Evolutionary conservation across 2,329 filamentous ascomycete species (phyloP).

Genomic region (Trichophaea hybrida): DNA sequence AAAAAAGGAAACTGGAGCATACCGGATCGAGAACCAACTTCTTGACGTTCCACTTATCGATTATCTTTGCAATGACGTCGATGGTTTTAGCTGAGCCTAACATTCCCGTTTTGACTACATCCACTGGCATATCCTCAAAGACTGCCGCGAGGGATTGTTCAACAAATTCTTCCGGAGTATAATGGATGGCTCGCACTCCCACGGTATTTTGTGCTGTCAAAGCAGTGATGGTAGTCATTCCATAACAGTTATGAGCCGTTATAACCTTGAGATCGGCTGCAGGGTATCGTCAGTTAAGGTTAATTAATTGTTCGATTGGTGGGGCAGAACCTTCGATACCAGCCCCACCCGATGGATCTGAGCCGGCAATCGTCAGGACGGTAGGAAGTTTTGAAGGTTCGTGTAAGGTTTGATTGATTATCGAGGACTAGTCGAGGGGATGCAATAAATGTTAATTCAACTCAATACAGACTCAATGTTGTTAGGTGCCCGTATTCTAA

Average conservation of each 20-base stretch:
- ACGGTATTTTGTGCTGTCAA: constrained; percentile 91
- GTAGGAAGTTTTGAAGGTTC: constrained; percentile 31
- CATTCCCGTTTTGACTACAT: constrained; percentile 91
- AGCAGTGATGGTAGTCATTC: constrained; percentile 88
- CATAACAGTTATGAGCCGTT: constrained; percentile 82
- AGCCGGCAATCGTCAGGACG: constrained; percentile 72
- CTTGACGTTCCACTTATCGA: constrained; percentile 32
- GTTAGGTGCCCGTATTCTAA: neutral
- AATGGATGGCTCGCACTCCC: constrained; percentile 68
- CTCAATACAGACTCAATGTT: neutral
- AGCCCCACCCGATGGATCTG: constrained; percentile 84
- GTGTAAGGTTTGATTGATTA: too few relatives aligned
- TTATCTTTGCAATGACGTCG: constrained; percentile 41
- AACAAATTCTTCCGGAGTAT: constrained; percentile 64
- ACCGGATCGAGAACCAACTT: constrained; percentile 60
- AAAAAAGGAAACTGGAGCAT: constrained; percentile 23
- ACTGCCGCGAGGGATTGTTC: constrained; percentile 73
- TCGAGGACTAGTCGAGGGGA: neutral
- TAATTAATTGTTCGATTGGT: neutral
- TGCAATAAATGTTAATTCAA: neutral
- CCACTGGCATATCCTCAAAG: constrained; percentile 67
- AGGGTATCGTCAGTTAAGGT: neutral
- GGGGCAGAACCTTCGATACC: constrained; percentile 51
- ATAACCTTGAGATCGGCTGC: constrained; percentile 83
- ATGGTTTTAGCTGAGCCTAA: constrained; percentile 60